A percentile compares a stretch with the other conserved stretches of the same genome.
phyloP scores from a whole-genome alignment of 257 asterid genomes.

The Echium plantagineum region DNA sequence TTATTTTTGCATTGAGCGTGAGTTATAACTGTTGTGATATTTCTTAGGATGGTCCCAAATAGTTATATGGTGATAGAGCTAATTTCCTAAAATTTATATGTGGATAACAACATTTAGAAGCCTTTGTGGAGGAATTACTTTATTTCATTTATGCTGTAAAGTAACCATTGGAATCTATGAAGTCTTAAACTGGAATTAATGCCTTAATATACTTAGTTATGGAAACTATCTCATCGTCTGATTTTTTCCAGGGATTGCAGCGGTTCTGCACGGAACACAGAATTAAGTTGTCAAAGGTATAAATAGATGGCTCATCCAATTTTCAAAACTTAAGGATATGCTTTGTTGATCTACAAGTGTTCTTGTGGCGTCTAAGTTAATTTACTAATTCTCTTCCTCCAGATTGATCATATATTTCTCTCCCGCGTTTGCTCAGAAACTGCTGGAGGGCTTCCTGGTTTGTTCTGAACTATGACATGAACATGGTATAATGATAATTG shows the following conservation, averaged over 20 bases:
- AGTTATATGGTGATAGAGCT: no score
- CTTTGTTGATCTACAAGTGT: not conserved
- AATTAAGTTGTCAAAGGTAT: conserved; percentile 86
- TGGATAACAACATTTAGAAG: no score
- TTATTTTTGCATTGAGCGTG: not conserved
- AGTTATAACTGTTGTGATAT: not conserved
- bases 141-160: not conserved
- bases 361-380: not conserved
- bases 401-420: conserved; percentile 94
- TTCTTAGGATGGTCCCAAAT: not conserved
- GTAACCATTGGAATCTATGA: not conserved
- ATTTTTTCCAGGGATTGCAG: conserved; percentile 75
- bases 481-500: not conserved
- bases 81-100: no score
- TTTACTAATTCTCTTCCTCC: conserved; percentile 12
- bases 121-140: not conserved
- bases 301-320: not conserved
- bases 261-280: conserved; percentile 91
- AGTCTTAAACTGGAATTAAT: not conserved
- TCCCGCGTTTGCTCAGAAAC: conserved; percentile 98
- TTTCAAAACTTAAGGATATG: not conserved
- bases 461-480: conserved; percentile 4
- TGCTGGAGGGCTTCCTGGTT: conserved; percentile 99
- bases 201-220: not conserved
- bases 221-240: conserved; percentile 7